These are phyloP conservation scores for Mortierella claussenii DNA, from an alignment of 192 early-diverging fungal genomes.

Conservation along the genomic window DNA sequence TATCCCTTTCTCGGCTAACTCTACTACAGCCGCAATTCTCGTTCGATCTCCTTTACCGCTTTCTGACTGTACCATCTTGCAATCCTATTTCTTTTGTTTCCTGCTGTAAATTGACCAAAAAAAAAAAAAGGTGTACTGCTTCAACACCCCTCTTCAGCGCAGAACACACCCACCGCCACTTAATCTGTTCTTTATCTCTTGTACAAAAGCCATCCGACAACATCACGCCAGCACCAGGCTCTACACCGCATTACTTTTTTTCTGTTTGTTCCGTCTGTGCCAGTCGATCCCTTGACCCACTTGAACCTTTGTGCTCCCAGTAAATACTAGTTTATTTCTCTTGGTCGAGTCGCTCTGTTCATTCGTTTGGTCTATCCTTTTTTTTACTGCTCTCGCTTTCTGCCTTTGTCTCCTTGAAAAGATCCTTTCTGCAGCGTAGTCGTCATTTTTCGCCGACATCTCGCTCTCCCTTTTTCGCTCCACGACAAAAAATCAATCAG, in stretches of 20 bases:
- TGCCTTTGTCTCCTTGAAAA: conserved; percentile 21
- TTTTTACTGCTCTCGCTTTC: conserved; percentile 5
- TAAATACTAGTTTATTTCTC: conserved; percentile 16
- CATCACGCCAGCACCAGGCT: background rate
- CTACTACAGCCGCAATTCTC: background rate
- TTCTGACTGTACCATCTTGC: background rate
- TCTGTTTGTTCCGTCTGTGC: no score
- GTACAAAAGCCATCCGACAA: conserved; percentile 22
- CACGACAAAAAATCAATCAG: no score
- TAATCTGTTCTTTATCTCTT: no score
- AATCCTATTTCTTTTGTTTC: background rate
- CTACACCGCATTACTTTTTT: background rate
- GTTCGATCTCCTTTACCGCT: background rate
- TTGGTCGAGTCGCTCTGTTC: conserved; percentile 30
- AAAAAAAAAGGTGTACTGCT: background rate
- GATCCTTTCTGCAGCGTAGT: background rate
- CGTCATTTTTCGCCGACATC: no score
- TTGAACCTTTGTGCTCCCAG: conserved; percentile 25
- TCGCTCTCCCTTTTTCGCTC: background rate
- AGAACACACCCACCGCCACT: no score
- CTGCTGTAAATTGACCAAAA: conserved; percentile 11
- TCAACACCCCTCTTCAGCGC: background rate
- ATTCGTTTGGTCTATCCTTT: no score
- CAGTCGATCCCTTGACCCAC: background rate
- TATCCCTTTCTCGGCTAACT: background rate